Evolutionary conservation across 176 grass and related monocot species (phyloP).

Genomic region (maize (Zea mays)): DNA sequence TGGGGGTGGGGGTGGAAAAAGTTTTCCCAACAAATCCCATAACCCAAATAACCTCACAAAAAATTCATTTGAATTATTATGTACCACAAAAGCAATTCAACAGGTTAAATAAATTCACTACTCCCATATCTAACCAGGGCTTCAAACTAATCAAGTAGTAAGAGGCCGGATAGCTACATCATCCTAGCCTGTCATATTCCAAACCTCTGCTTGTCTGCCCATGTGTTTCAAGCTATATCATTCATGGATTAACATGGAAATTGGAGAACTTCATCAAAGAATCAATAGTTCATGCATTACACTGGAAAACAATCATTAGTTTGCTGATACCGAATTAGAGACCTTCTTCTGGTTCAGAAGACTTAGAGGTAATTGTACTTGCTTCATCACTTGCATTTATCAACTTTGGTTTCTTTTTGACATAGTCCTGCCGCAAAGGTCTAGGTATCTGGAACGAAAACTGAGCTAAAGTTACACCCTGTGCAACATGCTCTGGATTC

Average conservation of each 20-base stretch:
- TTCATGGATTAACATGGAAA: slow-evolving; percentile 18
- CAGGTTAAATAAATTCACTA: slow-evolving; percentile 14
- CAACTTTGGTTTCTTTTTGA: slow-evolving; percentile 56
- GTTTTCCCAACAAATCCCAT: not conserved
- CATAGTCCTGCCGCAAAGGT: slow-evolving; percentile 72
- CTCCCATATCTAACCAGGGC: not conserved
- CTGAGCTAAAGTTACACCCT: slow-evolving; percentile 63
- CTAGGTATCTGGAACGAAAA: slow-evolving; percentile 79
- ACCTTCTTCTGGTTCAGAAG: slow-evolving; percentile 59
- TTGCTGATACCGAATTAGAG: slow-evolving; percentile 16
- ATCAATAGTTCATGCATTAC: slow-evolving; percentile 17
- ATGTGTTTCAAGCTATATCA: not conserved
- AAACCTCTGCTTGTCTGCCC: not conserved
- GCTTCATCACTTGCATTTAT: slow-evolving; percentile 45
- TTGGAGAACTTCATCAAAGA: not conserved
- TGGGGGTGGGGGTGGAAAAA: not conserved
- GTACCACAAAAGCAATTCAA: slow-evolving; percentile 13
- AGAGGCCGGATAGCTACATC: not conserved
- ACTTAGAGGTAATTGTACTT: slow-evolving; percentile 26
- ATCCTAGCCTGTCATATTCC: not conserved
- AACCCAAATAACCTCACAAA: slow-evolving; percentile 7
- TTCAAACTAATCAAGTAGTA: not conserved
- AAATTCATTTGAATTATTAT: slow-evolving; percentile 35
- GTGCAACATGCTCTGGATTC: slow-evolving; percentile 53
- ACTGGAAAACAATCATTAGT: slow-evolving; percentile 2